A percentile compares a stretch with the other conserved stretches of the same genome.
Conservation (phyloP, 1,139 yeast genomes). For the Magnusiomyces tetraspermus region DNA sequence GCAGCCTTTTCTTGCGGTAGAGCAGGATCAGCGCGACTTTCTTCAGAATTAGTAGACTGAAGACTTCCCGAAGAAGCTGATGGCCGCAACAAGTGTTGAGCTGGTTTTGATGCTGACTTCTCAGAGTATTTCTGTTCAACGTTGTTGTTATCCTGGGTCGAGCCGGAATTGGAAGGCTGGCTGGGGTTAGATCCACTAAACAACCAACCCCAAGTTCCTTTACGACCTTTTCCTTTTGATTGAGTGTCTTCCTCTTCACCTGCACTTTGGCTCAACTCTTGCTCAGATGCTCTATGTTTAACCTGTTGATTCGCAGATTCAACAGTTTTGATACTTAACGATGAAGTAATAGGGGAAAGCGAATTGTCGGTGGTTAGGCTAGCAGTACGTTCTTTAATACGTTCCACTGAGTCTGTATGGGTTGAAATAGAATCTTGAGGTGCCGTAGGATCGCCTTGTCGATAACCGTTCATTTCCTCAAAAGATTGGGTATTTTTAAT, state of each 20-base stretch:
- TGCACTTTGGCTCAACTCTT: too few relatives aligned
- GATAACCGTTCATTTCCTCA: too few relatives aligned
- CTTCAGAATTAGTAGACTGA: not conserved
- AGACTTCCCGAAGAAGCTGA: not conserved
- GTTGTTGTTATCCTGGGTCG: not conserved
- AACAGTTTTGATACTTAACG: too few relatives aligned
- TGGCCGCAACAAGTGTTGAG: not conserved
- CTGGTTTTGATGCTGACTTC: not conserved
- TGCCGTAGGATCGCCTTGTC: too few relatives aligned
- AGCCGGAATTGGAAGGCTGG: not conserved
- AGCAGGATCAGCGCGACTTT: not conserved
- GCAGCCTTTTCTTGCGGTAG: not conserved
- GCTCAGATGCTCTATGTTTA: too few relatives aligned
- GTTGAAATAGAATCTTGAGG: too few relatives aligned
- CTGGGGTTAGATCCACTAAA: conserved; percentile 12
- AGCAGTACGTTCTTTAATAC: too few relatives aligned
- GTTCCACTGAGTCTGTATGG: too few relatives aligned
- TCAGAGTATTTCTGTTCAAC: not conserved
- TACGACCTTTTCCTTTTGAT: conserved; percentile 14
- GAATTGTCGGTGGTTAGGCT: too few relatives aligned
- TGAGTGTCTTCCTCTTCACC: conserved; percentile 10
- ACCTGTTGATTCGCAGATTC: too few relatives aligned
- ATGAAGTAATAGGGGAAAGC: too few relatives aligned
- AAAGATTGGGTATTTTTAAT: not conserved
- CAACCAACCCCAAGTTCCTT: conserved; percentile 24